Base-by-base conservation (phyloP, 305 asterid species). In the Plantago coronopus region DNA sequence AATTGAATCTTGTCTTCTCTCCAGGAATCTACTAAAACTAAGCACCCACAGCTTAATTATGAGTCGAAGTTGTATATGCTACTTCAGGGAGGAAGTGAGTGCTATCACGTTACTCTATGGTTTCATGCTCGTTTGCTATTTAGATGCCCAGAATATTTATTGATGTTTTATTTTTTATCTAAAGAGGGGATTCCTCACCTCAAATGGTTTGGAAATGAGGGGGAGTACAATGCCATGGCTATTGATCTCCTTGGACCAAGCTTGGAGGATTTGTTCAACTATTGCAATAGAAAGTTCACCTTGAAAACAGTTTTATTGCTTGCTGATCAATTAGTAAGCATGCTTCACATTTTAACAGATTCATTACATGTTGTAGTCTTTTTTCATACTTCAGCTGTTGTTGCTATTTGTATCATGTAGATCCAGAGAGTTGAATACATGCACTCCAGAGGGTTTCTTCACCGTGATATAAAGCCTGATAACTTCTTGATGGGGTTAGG, bases 401-500 rank as follows among this genome's bases (percentile, higher is more conserved):
- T 15, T 21, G 43, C 8, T 34, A 43, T 57, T 34, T 51, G 21
- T 47, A 59, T 19, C 21, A 22, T 71, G 74, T 70, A 88, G 96
- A 86, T 88, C 59, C 80, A 77, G 63, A 81, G 96, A 77, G 86
- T 88, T 44, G 96, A 88, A 64, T 91, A 86, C 82, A 80, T 86
- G 91, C 98, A 91, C 73, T 81, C 95, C 34, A 83, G 95, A 80
- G 95, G 96, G 55, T 91, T 91, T 83, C 96, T 91, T 68, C 98
- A 91, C 77, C 96, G 97, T 53, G 95, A 88, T 69, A 88, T 91
- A 67, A 91, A 91, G 86, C 98, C 97, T 12, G 98, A 91, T 69
- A 91, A 88, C 80, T 91, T 91, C 80, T 79, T 91, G 68, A 88
- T 91, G 98, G 96, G 98, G 37, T 79, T 88, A 73, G 95, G 98